Percentiles rank a stretch among this genome's conserved stretches.
Evolutionary conservation across 2,329 filamentous ascomycete genomes (phyloP).

Genomic region (Fusarium piperis): DNA sequence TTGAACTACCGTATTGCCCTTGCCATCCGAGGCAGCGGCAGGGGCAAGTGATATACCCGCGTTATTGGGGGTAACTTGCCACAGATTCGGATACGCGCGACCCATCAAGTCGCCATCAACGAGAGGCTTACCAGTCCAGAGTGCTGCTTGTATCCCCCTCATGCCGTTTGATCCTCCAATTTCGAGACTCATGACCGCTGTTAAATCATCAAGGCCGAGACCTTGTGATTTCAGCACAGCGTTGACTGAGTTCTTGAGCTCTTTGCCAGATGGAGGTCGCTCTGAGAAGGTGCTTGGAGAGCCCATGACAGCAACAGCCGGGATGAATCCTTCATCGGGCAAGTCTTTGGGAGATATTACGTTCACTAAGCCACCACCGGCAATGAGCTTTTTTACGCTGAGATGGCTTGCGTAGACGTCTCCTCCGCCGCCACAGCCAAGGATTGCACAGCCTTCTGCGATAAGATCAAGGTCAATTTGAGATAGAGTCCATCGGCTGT

Average conservation of each 20-base stretch:
- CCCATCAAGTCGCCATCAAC: conserved; percentile 32
- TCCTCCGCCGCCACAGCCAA: not conserved
- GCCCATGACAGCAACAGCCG: conserved; percentile 11
- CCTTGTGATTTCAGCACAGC: not conserved
- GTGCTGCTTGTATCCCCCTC: not conserved
- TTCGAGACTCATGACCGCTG: conserved; percentile 19
- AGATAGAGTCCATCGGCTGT: not conserved
- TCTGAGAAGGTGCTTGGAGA: conserved; percentile 22
- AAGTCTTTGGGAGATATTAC: not conserved
- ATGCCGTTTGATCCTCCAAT: conserved; percentile 30
- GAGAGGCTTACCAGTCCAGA: not conserved
- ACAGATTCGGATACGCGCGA: conserved; percentile 21
- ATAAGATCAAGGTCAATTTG: not conserved
- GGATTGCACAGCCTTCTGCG: not conserved
- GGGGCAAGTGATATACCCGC: not conserved
- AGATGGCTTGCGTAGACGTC: not conserved
- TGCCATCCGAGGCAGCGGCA: conserved; percentile 8
- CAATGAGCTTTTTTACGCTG: not conserved
- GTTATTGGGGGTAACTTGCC: conserved; percentile 16
- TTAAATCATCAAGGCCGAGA: not conserved
- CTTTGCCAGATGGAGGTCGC: conserved; percentile 1
- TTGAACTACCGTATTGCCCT: conserved; percentile 5
- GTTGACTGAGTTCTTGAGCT: conserved; percentile 13
- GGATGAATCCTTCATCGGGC: not conserved
- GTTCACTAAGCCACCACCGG: not conserved